Evolutionary conservation across 1,139 yeast species (phyloP).

Genomic region (Kodamaea anthophila): DNA sequence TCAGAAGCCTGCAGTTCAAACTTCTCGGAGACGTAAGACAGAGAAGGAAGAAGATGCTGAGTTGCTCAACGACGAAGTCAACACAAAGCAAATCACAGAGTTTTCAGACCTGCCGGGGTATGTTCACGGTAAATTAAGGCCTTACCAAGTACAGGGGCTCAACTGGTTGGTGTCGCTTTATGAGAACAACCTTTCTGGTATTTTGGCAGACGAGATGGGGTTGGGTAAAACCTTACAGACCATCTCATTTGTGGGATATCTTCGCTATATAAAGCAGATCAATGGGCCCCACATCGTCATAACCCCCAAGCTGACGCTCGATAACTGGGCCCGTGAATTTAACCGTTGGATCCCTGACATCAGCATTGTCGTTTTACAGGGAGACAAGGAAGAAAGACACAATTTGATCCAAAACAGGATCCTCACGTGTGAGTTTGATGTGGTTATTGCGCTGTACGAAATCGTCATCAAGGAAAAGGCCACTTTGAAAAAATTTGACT

Average conservation of each 20-base stretch:
- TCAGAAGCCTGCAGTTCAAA: slow-evolving; percentile 13
- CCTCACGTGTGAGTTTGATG: slow-evolving; percentile 64
- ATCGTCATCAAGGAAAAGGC: slow-evolving; percentile 72
- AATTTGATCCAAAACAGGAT: slow-evolving; percentile 45
- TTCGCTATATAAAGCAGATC: slow-evolving; percentile 53
- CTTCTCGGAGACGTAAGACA: slow-evolving; percentile 46
- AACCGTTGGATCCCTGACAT: slow-evolving; percentile 77
- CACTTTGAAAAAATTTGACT: slow-evolving; percentile 53
- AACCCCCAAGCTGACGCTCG: slow-evolving; percentile 75
- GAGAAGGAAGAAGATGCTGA: slow-evolving; percentile 72
- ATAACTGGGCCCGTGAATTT: slow-evolving; percentile 76
- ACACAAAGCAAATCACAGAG: slow-evolving; percentile 41
- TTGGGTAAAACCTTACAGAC: slow-evolving; percentile 94
- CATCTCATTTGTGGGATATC: slow-evolving; percentile 71
- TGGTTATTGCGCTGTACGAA: slow-evolving; percentile 67
- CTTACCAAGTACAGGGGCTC: slow-evolving; percentile 89
- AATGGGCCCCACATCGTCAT: slow-evolving; percentile 71
- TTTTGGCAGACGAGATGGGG: slow-evolving; percentile 98
- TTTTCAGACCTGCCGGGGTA: slow-evolving; percentile 62
- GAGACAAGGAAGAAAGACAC: slow-evolving; percentile 62
- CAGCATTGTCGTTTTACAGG: slow-evolving; percentile 59
- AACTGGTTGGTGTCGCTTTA: slow-evolving; percentile 85
- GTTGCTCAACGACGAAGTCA: slow-evolving; percentile 49
- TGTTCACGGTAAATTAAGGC: slow-evolving; percentile 58
- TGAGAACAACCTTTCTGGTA: slow-evolving; percentile 83